Conservation (phyloP, 495 filamentous ascomycete species). For the Hypoxylon trugodes region DNA sequence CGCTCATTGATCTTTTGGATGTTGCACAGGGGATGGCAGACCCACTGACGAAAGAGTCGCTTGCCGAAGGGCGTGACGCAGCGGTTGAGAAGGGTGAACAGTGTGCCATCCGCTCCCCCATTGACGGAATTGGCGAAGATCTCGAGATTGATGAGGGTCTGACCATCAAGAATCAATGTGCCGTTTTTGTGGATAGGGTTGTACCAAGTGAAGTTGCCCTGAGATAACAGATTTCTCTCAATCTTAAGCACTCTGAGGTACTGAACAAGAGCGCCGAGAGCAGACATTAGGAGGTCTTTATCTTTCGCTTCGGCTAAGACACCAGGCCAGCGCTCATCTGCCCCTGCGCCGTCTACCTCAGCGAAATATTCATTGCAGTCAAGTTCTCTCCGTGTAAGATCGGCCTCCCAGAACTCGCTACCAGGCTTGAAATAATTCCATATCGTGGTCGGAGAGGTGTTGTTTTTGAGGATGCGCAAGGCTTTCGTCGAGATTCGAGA, state of each 20-base stretch:
- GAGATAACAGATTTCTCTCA: conserved; percentile 84
- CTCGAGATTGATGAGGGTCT: conserved; percentile 97
- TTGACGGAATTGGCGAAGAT: conserved; percentile 95
- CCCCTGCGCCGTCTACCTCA: conserved; percentile 65
- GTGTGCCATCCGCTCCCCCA: conserved; percentile 81
- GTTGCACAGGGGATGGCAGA: conserved; percentile 93
- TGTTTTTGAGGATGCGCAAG: conserved; percentile 95
- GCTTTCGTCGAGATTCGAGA: conserved; percentile 82
- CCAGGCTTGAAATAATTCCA: conserved; percentile 92
- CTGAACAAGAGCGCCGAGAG: conserved; percentile 86
- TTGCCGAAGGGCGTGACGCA: conserved; percentile 98
- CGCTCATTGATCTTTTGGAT: conserved; percentile 87
- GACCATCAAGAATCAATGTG: conserved; percentile 92
- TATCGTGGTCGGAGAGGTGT: conserved; percentile 88
- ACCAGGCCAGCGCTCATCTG: conserved; percentile 78
- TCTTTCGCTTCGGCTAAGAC: conserved; percentile 75
- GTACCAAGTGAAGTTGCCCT: conserved; percentile 92
- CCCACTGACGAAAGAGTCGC: conserved; percentile 95
- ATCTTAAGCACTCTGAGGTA: conserved; percentile 91
- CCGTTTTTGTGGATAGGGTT: conserved; percentile 93
- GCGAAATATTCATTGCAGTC: conserved; percentile 84
- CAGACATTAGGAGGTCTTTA: conserved; percentile 89
- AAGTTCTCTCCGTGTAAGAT: conserved; percentile 81
- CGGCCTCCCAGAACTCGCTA: conserved; percentile 92
- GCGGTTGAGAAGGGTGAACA: conserved; percentile 89